A percentile compares a stretch with the other conserved stretches of the same genome.
These are phyloP conservation scores for Paulownia fortunei DNA, from an alignment of 257 asterid species.

Conservation along the genomic window DNA sequence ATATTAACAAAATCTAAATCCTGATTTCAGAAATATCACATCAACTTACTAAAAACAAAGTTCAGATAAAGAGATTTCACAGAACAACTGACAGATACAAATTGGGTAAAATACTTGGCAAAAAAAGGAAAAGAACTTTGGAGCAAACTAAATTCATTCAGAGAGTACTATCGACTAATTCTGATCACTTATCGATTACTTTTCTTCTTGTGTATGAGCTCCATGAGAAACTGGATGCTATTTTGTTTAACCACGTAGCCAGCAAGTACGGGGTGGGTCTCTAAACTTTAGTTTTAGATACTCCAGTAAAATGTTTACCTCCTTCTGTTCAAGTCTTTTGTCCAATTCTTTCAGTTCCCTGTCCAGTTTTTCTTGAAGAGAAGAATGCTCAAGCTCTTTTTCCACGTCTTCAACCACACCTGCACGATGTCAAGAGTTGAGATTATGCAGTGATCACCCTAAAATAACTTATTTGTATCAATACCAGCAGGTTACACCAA, in stretches of 20 bases:
- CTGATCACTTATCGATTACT: background rate
- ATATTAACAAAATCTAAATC: background rate
- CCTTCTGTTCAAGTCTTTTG: slow-evolving; percentile 86
- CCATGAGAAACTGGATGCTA: background rate
- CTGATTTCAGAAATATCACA: background rate
- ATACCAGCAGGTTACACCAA: background rate
- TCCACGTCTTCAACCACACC: slow-evolving; percentile 78
- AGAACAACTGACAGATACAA: background rate
- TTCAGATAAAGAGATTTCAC: background rate
- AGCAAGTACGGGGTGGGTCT: background rate
- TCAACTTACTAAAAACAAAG: background rate
- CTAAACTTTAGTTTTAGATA: background rate
- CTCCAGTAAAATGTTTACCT: slow-evolving; percentile 55
- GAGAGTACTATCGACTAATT: background rate
- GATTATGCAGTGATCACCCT: slow-evolving; percentile 17
- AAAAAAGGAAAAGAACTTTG: background rate
- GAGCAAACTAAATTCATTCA: background rate
- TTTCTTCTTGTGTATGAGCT: background rate
- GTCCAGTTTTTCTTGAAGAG: slow-evolving; percentile 89
- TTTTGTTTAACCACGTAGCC: background rate
- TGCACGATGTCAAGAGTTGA: slow-evolving; percentile 38
- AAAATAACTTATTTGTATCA: slow-evolving; percentile 3
- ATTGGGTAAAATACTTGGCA: background rate
- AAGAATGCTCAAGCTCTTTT: slow-evolving; percentile 87
- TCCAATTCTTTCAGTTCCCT: slow-evolving; percentile 89